These are phyloP conservation scores for Penicillium odoratum DNA, from an alignment of 495 filamentous ascomycete species.

Conservation along the genomic window DNA sequence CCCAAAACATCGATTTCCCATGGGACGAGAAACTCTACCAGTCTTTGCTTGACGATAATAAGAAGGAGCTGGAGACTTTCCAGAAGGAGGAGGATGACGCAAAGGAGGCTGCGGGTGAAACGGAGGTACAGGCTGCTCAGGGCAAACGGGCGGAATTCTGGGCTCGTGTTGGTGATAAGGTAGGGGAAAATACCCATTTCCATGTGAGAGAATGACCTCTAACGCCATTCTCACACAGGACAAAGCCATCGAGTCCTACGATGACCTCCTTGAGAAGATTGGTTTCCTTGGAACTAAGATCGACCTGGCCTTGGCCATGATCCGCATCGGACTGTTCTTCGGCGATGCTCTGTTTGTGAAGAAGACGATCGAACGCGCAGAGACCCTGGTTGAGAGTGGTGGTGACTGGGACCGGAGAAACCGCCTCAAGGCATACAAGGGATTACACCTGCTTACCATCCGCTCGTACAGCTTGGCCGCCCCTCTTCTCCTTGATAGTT, in stretches of 20 bases:
- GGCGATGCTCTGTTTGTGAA: slow-evolving; percentile 86
- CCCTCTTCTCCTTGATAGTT: slow-evolving; percentile 88
- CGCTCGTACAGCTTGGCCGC: slow-evolving; percentile 88
- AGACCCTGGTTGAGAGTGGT: slow-evolving; percentile 85
- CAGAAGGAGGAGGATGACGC: slow-evolving; percentile 96
- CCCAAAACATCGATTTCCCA: slow-evolving; percentile 64
- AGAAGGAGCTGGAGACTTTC: slow-evolving; percentile 84
- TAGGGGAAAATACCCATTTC: slow-evolving; percentile 36
- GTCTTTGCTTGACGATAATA: slow-evolving; percentile 80
- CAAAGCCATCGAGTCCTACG: slow-evolving; percentile 86
- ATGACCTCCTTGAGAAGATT: slow-evolving; percentile 91
- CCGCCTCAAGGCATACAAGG: slow-evolving; percentile 96
- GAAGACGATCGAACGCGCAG: slow-evolving; percentile 89
- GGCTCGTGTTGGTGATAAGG: slow-evolving; percentile 93
- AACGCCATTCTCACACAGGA: slow-evolving; percentile 57
- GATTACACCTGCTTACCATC: slow-evolving; percentile 85
- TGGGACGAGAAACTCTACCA: slow-evolving; percentile 94
- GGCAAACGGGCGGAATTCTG: slow-evolving; percentile 96
- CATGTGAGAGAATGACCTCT: background rate
- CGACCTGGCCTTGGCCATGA: slow-evolving; percentile 91
- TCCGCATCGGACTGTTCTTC: slow-evolving; percentile 93
- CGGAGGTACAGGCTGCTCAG: slow-evolving; percentile 86
- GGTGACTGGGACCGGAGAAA: slow-evolving; percentile 99
- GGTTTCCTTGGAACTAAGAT: slow-evolving; percentile 94
- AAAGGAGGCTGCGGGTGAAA: slow-evolving; percentile 92